Evolutionary conservation across 163 green algal species (phyloP), one percentile per base, ranked within the genome.

Genomic region (Coccomyxa subellipsoidea): DNA sequence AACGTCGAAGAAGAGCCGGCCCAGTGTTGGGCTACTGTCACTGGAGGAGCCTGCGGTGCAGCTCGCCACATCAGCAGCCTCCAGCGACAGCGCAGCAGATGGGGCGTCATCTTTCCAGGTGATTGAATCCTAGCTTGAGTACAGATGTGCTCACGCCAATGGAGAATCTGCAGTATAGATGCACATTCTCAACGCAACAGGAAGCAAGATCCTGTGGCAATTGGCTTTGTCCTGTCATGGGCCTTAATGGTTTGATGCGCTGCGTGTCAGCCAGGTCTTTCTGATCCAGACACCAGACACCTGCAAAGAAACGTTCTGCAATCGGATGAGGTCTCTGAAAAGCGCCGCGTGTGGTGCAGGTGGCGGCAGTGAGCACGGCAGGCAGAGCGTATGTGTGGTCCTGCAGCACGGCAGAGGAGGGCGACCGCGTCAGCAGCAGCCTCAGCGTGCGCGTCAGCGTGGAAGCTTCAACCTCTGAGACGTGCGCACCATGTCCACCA

Each of bases 311-410:
- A n/a, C n/a, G n/a, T n/a, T n/a, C n/a, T n/a, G n/a, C n/a, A n/a
- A n/a, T n/a, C n/a, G n/a, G n/a, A n/a, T n/a, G n/a, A n/a, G n/a
- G n/a, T n/a, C n/a, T n/a, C n/a, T n/a, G 23, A 59, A 6, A 18
- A 7, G 23, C 47, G 5, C 4, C 23, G 3, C 23, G 47, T 59
- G 47, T 18, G 21, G n/a, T 73, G 34, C 21, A 77, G 70, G 83
- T 90, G 72, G 88, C 84, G 6, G 90, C 87, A 53, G 87, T 90
- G n/a, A 89, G 84, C 8, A 83, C 88, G 75, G 75, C 76, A 31
- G 90, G 88, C 0, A 84, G 90, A 75, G 86, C 82, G n/a, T 91
- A 87, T 36, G 89, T 92, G 69, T 93, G 90, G 90, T 34, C 76
- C 0, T 87, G 84, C 76, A 72, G 78, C 9, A 37, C 40, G 7